Evolutionary conservation across 1,284 basidiomycete genomes (phyloP), one percentile per base, ranked within the genome.

Genomic region (Trichosporon ovoides): DNA sequence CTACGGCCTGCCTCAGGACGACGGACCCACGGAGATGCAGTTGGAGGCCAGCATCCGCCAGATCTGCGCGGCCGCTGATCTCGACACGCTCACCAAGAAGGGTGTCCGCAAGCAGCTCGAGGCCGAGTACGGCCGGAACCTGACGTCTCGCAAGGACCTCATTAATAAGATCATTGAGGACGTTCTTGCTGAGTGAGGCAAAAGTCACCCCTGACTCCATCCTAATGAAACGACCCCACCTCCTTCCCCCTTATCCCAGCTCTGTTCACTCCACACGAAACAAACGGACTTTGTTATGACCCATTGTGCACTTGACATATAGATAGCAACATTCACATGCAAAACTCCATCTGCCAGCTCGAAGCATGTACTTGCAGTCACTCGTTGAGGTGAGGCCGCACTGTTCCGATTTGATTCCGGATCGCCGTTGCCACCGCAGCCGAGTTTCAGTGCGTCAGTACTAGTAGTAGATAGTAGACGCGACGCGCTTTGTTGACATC

Each of bases 21-120:
- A 87, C 84, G 3, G 82, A 79, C 12, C 76, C 24, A 65, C 66
- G 2, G 87, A 91, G 63, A 76, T 76, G 3, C 88, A 91, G 53
- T 80, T 95, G 14, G 88, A 91, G 61, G 78, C 77, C 10, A 84
- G 84, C 4, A 86, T 94, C 3, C 81, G 86, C 58, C 81, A 84
- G 33, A 82, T 94, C 38, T 80, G 95, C 57, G 81, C 81, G 18
- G 79, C 80, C 20, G 90, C 90, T 0, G 91, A 96, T 77, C 80
- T 96, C 55, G 91, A 91, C 70, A 85, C 84, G 19, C 83, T 95
- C 57, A 95, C 92, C 52, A 96, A 96, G 80, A 85, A 91, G 66
- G 87, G 87, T 66, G 87, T 97, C 56, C 83, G 93, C 51, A 82
- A 85, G 59, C 84, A 86, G 69, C 79, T 97, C 52, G 89, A 94